phyloP scores from a whole-genome alignment of 768 basidiomycete species.

The Phaffia tasmanica region DNA sequence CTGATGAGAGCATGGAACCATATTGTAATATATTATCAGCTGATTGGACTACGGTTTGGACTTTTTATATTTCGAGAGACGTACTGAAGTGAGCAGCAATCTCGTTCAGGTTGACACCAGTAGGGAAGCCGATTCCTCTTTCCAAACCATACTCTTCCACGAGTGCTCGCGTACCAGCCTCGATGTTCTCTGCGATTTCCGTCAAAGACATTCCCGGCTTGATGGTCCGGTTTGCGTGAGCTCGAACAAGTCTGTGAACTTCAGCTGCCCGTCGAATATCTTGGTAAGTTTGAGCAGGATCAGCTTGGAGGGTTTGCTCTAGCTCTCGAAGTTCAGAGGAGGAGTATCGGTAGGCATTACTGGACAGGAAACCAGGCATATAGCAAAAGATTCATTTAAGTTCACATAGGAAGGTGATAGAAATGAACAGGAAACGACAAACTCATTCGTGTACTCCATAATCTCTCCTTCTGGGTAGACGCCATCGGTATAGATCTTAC shows the following conservation, averaged over 20 bases:
- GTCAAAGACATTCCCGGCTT: conserved; percentile 88
- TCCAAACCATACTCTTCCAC: conserved; percentile 75
- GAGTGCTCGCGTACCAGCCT: conserved; percentile 77
- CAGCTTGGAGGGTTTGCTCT: conserved; percentile 43
- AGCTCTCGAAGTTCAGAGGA: conserved; percentile 78
- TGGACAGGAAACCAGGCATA: conserved; percentile 34
- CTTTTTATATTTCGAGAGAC: neutral
- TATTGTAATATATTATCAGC: neutral
- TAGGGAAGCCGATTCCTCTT: conserved; percentile 87
- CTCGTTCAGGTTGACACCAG: conserved; percentile 83
- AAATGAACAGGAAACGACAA: neutral
- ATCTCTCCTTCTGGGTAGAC: conserved; percentile 84
- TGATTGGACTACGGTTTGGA: neutral
- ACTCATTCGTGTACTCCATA: conserved; percentile 83
- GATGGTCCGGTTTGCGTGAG: conserved; percentile 68
- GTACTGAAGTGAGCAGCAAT: conserved; percentile 82
- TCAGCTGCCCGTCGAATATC: conserved; percentile 87
- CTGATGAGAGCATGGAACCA: neutral
- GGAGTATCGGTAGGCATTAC: conserved; percentile 76
- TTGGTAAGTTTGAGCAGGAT: conserved; percentile 46
- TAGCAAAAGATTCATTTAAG: neutral
- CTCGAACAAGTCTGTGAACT: conserved; percentile 84
- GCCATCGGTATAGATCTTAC: conserved; percentile 77
- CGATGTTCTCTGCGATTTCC: conserved; percentile 85
- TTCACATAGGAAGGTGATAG: neutral